Percentiles rank a stretch among this genome's conserved stretches.
Evolutionary conservation across 2,329 filamentous ascomycete species (phyloP).

Genomic region (Biscogniauxia mediterranea): DNA sequence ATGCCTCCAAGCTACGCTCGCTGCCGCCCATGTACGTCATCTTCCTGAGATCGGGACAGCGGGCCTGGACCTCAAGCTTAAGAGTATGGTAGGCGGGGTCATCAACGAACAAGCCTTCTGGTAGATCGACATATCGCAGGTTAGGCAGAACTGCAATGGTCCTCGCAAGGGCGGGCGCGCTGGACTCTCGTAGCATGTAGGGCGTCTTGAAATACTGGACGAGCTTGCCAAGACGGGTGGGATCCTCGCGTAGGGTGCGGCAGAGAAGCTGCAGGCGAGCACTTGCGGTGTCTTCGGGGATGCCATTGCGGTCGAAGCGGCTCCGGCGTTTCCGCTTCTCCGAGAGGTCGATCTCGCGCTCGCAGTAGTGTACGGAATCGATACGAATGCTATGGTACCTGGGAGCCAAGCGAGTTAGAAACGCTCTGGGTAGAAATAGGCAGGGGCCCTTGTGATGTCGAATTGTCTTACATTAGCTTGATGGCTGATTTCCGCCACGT

Average conservation of each 20-base stretch:
- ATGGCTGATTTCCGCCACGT: conserved; percentile 62
- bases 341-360: conserved; percentile 76
- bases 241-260: conserved; percentile 77
- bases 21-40: conserved; percentile 82
- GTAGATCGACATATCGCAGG: conserved; percentile 85
- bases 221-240: conserved; percentile 62
- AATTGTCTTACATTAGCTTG: conserved; percentile 56
- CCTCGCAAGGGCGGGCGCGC: conserved; percentile 78
- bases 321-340: conserved; percentile 74
- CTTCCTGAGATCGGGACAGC: conserved; percentile 81
- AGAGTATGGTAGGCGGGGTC: conserved; percentile 73
- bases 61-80: conserved; percentile 78
- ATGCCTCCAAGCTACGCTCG: conserved; percentile 71
- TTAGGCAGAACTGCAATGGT: conserved; percentile 83
- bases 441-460: too few species aligned
- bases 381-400: conserved; percentile 90
- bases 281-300: conserved; percentile 76
- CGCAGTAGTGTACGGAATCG: conserved; percentile 92
- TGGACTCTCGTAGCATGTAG: conserved; percentile 91
- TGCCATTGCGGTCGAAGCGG: conserved; percentile 72
- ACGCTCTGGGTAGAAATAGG: conserved; percentile 5
- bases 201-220: conserved; percentile 84
- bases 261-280: conserved; percentile 75
- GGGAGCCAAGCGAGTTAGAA: conserved; percentile 14
- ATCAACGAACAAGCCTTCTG: conserved; percentile 81